Evolutionary conservation across 1,284 basidiomycete species (phyloP), one percentile per base, ranked within the genome.

Genomic region (Marasmius sp.): DNA sequence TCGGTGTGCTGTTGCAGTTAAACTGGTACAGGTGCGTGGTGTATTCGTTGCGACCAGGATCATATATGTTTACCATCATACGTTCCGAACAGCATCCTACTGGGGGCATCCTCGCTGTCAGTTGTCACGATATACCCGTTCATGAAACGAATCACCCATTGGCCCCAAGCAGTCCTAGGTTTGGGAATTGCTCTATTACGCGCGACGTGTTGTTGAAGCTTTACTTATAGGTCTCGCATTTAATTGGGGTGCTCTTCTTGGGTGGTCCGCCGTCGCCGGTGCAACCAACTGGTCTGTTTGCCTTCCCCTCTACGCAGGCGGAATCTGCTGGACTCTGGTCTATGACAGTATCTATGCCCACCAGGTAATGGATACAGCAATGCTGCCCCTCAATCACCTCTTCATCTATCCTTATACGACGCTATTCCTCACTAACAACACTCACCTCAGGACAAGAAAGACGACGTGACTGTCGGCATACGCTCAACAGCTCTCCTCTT

Each of bases 321-420:
- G 93, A 7, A 80, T 95, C 38, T 88, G 88, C 68, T 99, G 96
- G 95, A 97, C 96, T 56, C 84, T 99, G 59, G 92, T 96, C 1
- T 99, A 99, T 71, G 97, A 99, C 71, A 97, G 91, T 55, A 97
- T 99, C 67, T 99, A 99, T 71, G 97, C 97, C 2, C 97, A 99
- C 75, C 97, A 98, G 80, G 93, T 93, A 63, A 78, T 67, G 33
- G 16, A 51, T 41, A 55, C 50, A 34, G 43, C 48, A 60, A 22
- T 14, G 9, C 39, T 34, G 54, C 4, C 47, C 8, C 47, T 12
- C 18, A 58, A 12, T 64, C 20, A 57, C 36, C 57, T 14, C 45
- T 41, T 20, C 14, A 51, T 52, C 57, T 22, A 37, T n/a, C 38
- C 52, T n/a, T 52, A 56, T 20, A 55, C 49, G 34, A 63, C 54